Evolutionary conservation across 768 basidiomycete genomes (phyloP).

Genomic region (Rhizopogon roseolus): DNA sequence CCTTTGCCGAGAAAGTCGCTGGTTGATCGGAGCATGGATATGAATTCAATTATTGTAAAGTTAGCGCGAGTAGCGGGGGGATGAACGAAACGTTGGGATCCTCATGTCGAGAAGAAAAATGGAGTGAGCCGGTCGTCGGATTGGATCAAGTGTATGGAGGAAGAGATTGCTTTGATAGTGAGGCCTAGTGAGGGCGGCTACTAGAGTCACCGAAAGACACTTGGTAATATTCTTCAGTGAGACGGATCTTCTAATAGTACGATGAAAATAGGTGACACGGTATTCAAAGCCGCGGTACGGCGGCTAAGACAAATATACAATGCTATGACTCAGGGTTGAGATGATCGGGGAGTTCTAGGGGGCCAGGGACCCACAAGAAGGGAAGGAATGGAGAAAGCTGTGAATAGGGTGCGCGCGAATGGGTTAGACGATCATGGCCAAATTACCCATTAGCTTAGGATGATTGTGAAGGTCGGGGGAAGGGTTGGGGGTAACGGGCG

Average conservation of each 20-base stretch:
- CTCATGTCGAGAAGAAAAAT: slow-evolving; percentile 15
- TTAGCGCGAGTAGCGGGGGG: slow-evolving; percentile 20
- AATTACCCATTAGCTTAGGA: neutral
- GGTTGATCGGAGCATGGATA: slow-evolving; percentile 16
- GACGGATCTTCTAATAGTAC: slow-evolving; percentile 24
- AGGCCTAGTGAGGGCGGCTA: slow-evolving; percentile 4
- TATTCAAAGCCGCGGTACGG: slow-evolving; percentile 24
- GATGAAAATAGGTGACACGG: neutral
- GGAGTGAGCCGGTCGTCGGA: neutral
- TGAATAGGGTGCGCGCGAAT: slow-evolving; percentile 25
- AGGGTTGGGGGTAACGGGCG: slow-evolving; percentile 24
- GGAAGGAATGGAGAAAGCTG: slow-evolving; percentile 8
- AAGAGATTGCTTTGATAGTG: slow-evolving; percentile 1
- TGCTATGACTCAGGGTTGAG: slow-evolving; percentile 14
- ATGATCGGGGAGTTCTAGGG: slow-evolving; percentile 3
- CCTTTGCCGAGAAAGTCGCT: slow-evolving; percentile 10
- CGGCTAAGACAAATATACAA: slow-evolving; percentile 7
- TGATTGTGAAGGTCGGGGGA: neutral
- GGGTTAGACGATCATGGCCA: slow-evolving; percentile 1
- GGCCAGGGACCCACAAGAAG: neutral
- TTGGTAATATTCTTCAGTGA: slow-evolving; percentile 12
- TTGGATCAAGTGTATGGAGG: slow-evolving; percentile 3
- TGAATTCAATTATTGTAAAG: slow-evolving; percentile 12
- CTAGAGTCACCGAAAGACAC: slow-evolving; percentile 10
- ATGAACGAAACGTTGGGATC: slow-evolving; percentile 29